Conservation (phyloP, 495 filamentous ascomycete genomes). For the Tuber aestivum region DNA sequence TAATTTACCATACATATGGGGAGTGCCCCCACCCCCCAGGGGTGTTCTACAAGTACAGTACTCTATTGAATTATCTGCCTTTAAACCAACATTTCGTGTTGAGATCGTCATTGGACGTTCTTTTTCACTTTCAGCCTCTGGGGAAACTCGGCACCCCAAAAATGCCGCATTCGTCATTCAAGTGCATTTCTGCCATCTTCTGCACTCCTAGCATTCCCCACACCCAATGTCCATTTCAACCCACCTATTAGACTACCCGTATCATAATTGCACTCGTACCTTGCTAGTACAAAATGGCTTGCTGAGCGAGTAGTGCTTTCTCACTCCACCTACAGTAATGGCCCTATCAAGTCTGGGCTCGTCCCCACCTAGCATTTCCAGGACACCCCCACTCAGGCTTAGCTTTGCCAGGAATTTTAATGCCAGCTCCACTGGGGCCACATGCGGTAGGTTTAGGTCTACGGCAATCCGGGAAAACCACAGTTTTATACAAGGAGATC, state of each 20-base stretch:
- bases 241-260: neutral
- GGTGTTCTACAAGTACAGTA: neutral
- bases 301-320: neutral
- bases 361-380: neutral
- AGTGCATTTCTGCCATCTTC: neutral
- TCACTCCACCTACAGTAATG: neutral
- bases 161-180: neutral
- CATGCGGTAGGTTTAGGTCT: neutral
- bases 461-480: neutral
- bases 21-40: neutral
- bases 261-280: too few species aligned
- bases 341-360: neutral
- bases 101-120: neutral
- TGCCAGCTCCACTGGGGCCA: neutral
- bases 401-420: neutral
- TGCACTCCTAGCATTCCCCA: neutral
- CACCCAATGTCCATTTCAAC: neutral
- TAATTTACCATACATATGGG: neutral
- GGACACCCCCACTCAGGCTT: neutral
- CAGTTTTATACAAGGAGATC: neutral
- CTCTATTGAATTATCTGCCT: neutral
- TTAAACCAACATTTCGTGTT: neutral
- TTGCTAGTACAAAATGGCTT: neutral
- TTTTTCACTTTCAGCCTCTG: neutral
- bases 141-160: neutral